Evolutionary conservation across 2,329 filamentous ascomycete species (phyloP).

Genomic region (Aspergillus japonicus): DNA sequence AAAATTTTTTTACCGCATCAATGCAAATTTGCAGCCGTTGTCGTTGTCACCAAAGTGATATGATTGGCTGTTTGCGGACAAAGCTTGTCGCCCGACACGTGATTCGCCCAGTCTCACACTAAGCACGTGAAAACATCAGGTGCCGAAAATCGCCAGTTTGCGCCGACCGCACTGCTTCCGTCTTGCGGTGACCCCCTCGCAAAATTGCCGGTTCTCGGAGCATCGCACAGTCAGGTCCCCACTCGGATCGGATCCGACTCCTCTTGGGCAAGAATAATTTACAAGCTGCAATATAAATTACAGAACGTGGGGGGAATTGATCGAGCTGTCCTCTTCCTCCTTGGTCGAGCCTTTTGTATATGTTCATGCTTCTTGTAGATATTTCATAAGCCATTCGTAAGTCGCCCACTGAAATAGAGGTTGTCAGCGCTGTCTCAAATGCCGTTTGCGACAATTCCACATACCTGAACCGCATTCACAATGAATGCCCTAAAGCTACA

Average conservation of each 20-base stretch:
- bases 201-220: slow-evolving; percentile 32
- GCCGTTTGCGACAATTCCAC: slow-evolving; percentile 14
- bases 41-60: slow-evolving; percentile 16
- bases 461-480: slow-evolving; percentile 79
- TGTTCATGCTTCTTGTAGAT: slow-evolving; percentile 27
- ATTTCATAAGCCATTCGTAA: slow-evolving; percentile 81
- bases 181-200: slow-evolving; percentile 25
- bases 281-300: slow-evolving; percentile 23
- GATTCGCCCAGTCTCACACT: slow-evolving; percentile 6
- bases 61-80: slow-evolving; percentile 16
- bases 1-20: slow-evolving; percentile 7
- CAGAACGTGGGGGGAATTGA: slow-evolving; percentile 1
- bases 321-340: neutral
- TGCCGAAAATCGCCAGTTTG: slow-evolving; percentile 33
- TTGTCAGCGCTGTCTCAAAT: slow-evolving; percentile 10
- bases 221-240: slow-evolving; percentile 16
- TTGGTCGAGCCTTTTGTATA: slow-evolving; percentile 11
- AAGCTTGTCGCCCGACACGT: slow-evolving; percentile 21
- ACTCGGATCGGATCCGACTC: slow-evolving; percentile 15
- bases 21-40: slow-evolving; percentile 7
- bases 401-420: slow-evolving; percentile 67
- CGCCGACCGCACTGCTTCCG: slow-evolving; percentile 25
- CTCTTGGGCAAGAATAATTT: slow-evolving; percentile 31
- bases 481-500: slow-evolving; percentile 86
- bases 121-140: slow-evolving; percentile 22